Conservation (phyloP, 2,329 filamentous ascomycete species). For the Pseudogymnoascus destructans region DNA sequence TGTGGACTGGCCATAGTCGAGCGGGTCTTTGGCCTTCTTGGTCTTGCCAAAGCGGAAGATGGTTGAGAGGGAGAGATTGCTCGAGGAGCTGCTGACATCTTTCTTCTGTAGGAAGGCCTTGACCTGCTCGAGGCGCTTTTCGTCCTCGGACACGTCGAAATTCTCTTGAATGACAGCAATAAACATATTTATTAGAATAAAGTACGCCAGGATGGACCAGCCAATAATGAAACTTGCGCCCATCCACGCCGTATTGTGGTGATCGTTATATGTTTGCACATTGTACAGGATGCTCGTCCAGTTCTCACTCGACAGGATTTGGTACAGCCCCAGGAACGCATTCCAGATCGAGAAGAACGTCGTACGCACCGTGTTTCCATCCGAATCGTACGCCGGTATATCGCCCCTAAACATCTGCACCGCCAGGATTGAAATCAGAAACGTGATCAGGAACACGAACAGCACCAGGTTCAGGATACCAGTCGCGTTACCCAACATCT, state of each 20-base stretch:
- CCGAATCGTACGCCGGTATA: slow-evolving; percentile 49
- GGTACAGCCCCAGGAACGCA: slow-evolving; percentile 94
- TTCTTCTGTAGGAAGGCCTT: slow-evolving; percentile 88
- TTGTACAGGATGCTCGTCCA: slow-evolving; percentile 85
- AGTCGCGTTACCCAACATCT: slow-evolving; percentile 80
- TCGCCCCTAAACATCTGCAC: slow-evolving; percentile 85
- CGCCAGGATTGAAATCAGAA: slow-evolving; percentile 85
- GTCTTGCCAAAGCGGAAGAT: slow-evolving; percentile 52
- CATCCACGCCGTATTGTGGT: slow-evolving; percentile 72
- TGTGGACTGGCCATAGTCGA: slow-evolving; percentile 83
- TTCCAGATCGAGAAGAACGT: slow-evolving; percentile 90
- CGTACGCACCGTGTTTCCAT: slow-evolving; percentile 51
- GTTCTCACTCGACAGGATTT: slow-evolving; percentile 88
- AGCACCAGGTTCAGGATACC: slow-evolving; percentile 92
- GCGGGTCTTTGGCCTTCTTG: slow-evolving; percentile 57
- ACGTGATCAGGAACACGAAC: slow-evolving; percentile 93
- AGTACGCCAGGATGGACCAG: slow-evolving; percentile 92
- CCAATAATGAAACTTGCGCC: slow-evolving; percentile 80
- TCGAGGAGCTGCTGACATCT: slow-evolving; percentile 58
- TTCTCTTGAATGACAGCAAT: slow-evolving; percentile 99
- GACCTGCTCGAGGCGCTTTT: slow-evolving; percentile 93
- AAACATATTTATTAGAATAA: slow-evolving; percentile 98
- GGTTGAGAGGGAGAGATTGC: slow-evolving; percentile 64
- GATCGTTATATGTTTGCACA: slow-evolving; percentile 55
- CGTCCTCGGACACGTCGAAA: slow-evolving; percentile 96